Evolutionary conservation across 306 rosid genomes (phyloP).

Genomic region (Hippophae rhamnoides): DNA sequence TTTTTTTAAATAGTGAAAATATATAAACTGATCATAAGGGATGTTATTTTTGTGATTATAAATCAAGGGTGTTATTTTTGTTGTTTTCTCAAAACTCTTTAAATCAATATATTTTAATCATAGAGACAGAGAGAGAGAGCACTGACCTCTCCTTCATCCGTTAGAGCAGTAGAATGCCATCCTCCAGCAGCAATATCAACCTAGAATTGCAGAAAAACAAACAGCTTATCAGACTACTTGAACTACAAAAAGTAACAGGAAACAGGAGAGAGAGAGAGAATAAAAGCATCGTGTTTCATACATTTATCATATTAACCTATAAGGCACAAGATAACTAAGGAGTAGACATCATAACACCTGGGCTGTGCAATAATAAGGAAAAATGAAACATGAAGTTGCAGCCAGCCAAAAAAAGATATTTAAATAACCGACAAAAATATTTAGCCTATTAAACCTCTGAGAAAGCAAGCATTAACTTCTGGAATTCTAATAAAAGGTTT

Average conservation of each 20-base stretch:
- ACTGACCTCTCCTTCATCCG: conserved; percentile 83
- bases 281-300: background rate
- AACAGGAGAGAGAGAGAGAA: too few species aligned
- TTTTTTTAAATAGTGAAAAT: too few species aligned
- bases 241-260: background rate
- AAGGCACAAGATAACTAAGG: background rate
- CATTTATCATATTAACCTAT: background rate
- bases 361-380: background rate
- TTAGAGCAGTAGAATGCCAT: conserved; percentile 95
- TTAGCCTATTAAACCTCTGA: too few species aligned
- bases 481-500: too few species aligned
- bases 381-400: background rate
- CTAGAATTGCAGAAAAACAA: conserved; percentile 27
- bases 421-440: too few species aligned
- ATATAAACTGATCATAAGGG: too few species aligned
- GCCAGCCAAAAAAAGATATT: background rate
- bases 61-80: too few species aligned
- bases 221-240: conserved; percentile 12
- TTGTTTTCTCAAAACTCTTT: too few species aligned
- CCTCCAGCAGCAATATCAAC: conserved; percentile 99
- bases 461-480: too few species aligned
- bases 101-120: too few species aligned
- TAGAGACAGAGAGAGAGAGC: conserved; percentile 5
- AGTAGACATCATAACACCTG: background rate
- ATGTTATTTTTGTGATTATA: too few species aligned